A percentile compares a stretch with the other conserved stretches of the same genome.
Evolutionary conservation across 108 stramenopile species (phyloP).

Genomic region (Cyclostephanos invisitatus): DNA sequence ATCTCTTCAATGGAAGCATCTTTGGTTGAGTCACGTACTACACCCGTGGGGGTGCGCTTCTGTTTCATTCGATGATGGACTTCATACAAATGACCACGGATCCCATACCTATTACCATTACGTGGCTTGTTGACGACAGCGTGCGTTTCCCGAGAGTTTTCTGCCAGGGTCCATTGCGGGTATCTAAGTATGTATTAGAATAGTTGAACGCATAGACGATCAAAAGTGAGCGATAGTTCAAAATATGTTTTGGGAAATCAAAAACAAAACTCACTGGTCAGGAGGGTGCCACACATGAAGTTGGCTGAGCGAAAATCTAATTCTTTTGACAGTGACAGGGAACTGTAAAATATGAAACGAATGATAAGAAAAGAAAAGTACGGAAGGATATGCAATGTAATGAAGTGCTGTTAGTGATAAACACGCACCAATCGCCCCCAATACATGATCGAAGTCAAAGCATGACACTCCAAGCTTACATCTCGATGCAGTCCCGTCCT

Average conservation of each 20-base stretch:
- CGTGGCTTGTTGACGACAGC: constrained; percentile 11
- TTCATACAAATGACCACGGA: constrained; percentile 43
- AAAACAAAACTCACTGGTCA: constrained; percentile 2
- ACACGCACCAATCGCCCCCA: constrained; percentile 58
- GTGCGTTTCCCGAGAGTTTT: constrained; percentile 14
- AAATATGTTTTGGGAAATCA: not conserved
- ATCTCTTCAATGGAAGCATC: constrained; percentile 21
- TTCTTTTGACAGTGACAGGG: constrained; percentile 61
- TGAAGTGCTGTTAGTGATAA: not conserved
- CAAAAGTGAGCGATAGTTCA: constrained; percentile 6
- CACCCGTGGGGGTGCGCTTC: constrained; percentile 36
- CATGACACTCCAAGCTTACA: constrained; percentile 74
- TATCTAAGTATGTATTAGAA: not conserved
- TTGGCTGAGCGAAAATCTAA: constrained; percentile 73
- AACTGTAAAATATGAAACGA: constrained; percentile 28
- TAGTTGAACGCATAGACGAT: constrained; percentile 2
- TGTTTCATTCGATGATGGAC: constrained; percentile 44
- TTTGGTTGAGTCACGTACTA: constrained; percentile 4
- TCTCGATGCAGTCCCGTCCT: constrained; percentile 61
- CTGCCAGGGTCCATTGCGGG: constrained; percentile 37
- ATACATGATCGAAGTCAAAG: constrained; percentile 69
- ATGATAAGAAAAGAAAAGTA: not conserved
- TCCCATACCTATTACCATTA: constrained; percentile 37
- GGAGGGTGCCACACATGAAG: constrained; percentile 59
- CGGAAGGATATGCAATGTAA: not conserved